Base-by-base conservation (phyloP, 495 filamentous ascomycete genomes). In the Podospora appendiculata region DNA sequence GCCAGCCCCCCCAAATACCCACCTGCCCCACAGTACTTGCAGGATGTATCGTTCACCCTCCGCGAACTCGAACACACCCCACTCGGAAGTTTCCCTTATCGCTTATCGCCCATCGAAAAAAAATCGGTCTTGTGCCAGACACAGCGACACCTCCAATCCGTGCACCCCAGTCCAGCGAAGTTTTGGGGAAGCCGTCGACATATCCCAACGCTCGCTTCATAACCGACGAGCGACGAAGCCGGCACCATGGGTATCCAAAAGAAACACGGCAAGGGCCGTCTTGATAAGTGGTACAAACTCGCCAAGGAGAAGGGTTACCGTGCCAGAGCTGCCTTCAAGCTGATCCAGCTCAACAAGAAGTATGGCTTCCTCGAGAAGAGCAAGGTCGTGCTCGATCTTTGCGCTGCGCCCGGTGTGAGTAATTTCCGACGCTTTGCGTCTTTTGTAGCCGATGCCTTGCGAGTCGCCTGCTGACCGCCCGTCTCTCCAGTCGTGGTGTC, bases 231-330 rank as follows among this genome's bases (percentile, higher is more conserved):
- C 25, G 33, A 13, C 39, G 9, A 8, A 45, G 32, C 36, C 62
- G 58, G 48, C 59, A 58, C 38, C 59, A 98, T 98, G 93, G 92
- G 87, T 60, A 91, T 96, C 59, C 93, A 97, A 66, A 98, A 98
- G 78, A 98, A 98, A 81, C 87, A 95, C 71, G 93, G 90, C 75
- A 99, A 99, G 79, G 93, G 93, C 69, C 92, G 93, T 79, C 82
- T 98, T 54, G 93, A 98, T 76, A 96, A 97, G 75, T 97, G 90
- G 90, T 80, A 79, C 57, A 71, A 69, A 53, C 65, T 99, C 56
- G 94, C 93, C 53, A 97, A 97, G 68, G 93, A 99, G 69, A 97
- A 97, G 72, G 93, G 94, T 48, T 99, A 99, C 72, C 76, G 93
- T 59, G 94, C 93, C 40, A 80, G 93, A 73, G 90, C 93, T 59